phyloP scores from a whole-genome alignment of 805 yeast species.

The Metschnikowia borealis region DNA sequence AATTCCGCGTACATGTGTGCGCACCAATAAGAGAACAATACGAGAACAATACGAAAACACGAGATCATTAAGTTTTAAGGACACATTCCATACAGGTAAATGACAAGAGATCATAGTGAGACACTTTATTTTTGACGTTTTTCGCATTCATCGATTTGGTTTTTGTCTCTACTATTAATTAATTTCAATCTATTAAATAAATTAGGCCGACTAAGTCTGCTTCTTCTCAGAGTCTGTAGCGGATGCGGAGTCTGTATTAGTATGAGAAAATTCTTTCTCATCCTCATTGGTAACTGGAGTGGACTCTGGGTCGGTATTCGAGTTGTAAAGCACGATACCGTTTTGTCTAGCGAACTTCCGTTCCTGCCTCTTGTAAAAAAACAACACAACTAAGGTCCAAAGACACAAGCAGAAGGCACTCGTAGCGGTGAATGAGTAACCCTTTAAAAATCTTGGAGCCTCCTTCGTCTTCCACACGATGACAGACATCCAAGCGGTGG shows the following conservation, averaged over 20 bases:
- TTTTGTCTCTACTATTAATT: neutral
- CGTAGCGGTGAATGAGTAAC: conserved; percentile 49
- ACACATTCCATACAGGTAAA: no score
- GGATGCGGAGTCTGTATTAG: conserved; percentile 4
- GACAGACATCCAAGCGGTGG: conserved; percentile 49
- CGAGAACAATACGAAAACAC: no score
- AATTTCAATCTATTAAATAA: neutral
- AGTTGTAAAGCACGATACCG: conserved; percentile 32
- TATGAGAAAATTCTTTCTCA: conserved; percentile 1
- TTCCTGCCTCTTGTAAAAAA: conserved; percentile 38
- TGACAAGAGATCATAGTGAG: no score
- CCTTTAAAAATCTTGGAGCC: conserved; percentile 53
- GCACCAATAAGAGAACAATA: no score
- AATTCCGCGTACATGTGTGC: no score
- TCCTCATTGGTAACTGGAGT: neutral
- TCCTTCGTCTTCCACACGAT: conserved; percentile 55
- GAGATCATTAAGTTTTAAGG: no score
- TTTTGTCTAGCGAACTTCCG: conserved; percentile 30
- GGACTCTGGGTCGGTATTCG: conserved; percentile 20
- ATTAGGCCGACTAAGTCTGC: neutral
- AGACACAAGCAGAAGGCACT: conserved; percentile 43
- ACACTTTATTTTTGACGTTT: no score
- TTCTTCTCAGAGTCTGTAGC: conserved; percentile 2
- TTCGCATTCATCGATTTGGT: neutral
- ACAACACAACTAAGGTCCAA: conserved; percentile 51